A percentile compares a stretch with the other conserved stretches of the same genome.
These are phyloP conservation scores for Ophiostoma angusticollis DNA, from an alignment of 2,329 filamentous ascomycete species.

Conservation along the genomic window DNA sequence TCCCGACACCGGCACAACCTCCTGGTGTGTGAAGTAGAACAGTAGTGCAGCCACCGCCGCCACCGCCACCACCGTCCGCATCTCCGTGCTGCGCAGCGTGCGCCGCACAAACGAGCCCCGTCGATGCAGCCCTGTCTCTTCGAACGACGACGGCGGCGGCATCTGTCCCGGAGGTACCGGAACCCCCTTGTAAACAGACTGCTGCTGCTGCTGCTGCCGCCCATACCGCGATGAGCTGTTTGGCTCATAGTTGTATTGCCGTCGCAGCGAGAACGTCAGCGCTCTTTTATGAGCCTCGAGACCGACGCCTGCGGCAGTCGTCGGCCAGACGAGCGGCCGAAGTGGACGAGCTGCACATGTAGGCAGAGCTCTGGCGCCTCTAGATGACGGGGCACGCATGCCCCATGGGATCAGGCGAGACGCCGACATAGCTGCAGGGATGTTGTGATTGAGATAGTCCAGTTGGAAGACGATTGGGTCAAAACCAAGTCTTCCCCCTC, in stretches of 20 bases:
- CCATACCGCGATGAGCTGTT: slow-evolving; percentile 3
- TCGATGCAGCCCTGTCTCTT: slow-evolving; percentile 1
- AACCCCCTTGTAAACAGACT: slow-evolving; percentile 5
- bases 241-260: slow-evolving; percentile 11
- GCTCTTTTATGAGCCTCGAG: too few species aligned
- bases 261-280: too few species aligned
- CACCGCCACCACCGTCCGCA: slow-evolving; percentile 27
- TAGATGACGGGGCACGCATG: too few species aligned
- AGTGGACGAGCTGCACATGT: too few species aligned
- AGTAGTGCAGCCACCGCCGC: slow-evolving; percentile 31
- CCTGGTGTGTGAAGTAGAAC: slow-evolving; percentile 57
- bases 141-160: slow-evolving; percentile 10
- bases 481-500: too few species aligned
- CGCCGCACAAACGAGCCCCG: slow-evolving; percentile 3
- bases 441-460: too few species aligned
- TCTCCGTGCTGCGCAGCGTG: slow-evolving; percentile 18
- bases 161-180: slow-evolving; percentile 10
- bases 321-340: too few species aligned
- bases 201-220: slow-evolving; percentile 3
- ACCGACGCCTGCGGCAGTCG: too few species aligned
- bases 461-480: too few species aligned
- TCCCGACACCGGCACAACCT: slow-evolving; percentile 60
- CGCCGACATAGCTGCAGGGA: not conserved
- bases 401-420: not conserved
- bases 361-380: too few species aligned